Evolutionary conservation across 305 asterid species (phyloP).

Genomic region (Lippia alba): DNA sequence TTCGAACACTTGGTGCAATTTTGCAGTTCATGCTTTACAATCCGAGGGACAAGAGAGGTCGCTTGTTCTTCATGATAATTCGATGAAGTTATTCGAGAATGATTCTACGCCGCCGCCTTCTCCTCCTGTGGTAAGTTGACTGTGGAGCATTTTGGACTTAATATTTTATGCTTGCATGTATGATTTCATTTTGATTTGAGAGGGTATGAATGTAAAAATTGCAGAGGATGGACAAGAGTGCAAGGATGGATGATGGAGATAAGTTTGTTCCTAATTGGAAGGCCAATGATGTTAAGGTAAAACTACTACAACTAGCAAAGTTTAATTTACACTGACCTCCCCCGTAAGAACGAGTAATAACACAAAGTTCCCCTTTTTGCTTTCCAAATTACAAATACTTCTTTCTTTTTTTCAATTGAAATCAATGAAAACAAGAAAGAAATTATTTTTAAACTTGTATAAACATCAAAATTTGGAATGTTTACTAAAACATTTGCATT

Average conservation of each 20-base stretch:
- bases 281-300: constrained; percentile 83
- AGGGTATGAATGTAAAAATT: constrained; percentile 25
- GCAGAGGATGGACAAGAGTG: constrained; percentile 63
- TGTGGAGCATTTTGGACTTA: background rate
- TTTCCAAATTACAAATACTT: background rate
- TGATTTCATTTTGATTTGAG: too few relatives aligned
- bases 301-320: background rate
- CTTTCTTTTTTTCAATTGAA: background rate
- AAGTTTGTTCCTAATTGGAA: constrained; percentile 77
- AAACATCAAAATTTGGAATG: too few relatives aligned
- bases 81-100: constrained; percentile 43
- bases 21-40: constrained; percentile 79
- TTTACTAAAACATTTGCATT: too few relatives aligned
- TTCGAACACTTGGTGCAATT: constrained; percentile 84
- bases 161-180: background rate
- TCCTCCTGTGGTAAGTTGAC: constrained; percentile 57
- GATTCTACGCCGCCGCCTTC: constrained; percentile 46
- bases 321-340: background rate
- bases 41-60: constrained; percentile 57
- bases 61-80: constrained; percentile 54
- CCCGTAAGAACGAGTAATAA: background rate
- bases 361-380: background rate
- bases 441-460: too few relatives aligned
- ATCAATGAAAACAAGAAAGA: background rate
- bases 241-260: constrained; percentile 61